These are phyloP conservation scores for Aspergillus ostianus DNA, from an alignment of 495 filamentous ascomycete species.

Conservation along the genomic window DNA sequence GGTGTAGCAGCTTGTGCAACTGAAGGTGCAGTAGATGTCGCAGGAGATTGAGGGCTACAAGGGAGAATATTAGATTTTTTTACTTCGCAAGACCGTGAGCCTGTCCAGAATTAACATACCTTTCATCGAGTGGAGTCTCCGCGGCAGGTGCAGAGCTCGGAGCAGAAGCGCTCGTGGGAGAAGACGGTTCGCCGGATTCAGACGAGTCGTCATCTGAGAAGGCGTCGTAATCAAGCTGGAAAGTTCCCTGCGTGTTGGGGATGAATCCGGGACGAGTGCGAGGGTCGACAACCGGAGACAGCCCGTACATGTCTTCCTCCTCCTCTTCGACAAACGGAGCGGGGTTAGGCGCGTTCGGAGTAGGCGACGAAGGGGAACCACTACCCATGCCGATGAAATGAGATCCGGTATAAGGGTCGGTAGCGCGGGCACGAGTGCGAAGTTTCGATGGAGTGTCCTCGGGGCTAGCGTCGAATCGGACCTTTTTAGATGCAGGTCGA, in stretches of 20 bases:
- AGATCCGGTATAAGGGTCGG: conserved; percentile 23
- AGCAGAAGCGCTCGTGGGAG: conserved; percentile 13
- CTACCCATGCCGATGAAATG: conserved; percentile 25
- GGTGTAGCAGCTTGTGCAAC: conserved; percentile 11
- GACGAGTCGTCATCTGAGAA: conserved; percentile 21
- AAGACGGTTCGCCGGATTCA: conserved; percentile 11
- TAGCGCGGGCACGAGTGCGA: conserved; percentile 20
- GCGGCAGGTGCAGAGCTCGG: conserved; percentile 6
- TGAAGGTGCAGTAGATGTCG: conserved; percentile 5
- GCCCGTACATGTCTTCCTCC: neutral
- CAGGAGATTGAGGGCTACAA: neutral
- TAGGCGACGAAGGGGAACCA: conserved; percentile 9
- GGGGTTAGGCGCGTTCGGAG: conserved; percentile 16
- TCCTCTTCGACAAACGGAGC: neutral
- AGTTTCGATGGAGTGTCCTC: conserved; percentile 30
- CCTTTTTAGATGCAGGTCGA: conserved; percentile 24
- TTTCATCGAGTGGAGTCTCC: conserved; percentile 8
- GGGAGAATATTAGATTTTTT: conserved; percentile 1
- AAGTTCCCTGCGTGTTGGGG: conserved; percentile 29
- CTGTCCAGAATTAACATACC: conserved; percentile 7
- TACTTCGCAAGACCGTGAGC: neutral
- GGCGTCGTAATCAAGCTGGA: conserved; percentile 26
- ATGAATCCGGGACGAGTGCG: conserved; percentile 22
- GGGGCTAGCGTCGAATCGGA: conserved; percentile 31
- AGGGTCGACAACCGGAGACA: conserved; percentile 4